Conservation (phyloP, 257 asterid species). For the Schizonepeta tenuifolia region DNA sequence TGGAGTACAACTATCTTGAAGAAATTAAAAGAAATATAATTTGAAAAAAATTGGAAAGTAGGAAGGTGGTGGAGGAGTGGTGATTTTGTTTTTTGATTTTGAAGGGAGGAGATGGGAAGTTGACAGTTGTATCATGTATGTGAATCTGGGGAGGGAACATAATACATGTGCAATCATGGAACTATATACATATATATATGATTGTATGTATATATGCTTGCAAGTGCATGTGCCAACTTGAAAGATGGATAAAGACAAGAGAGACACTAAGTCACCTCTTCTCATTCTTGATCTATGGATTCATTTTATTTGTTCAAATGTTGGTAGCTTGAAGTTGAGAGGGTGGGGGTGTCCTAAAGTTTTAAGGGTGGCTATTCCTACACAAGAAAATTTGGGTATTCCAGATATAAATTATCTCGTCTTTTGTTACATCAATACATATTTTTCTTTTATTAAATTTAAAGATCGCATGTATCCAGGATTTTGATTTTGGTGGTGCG, state of each 20-base stretch:
- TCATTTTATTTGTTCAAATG: slow-evolving; percentile 5
- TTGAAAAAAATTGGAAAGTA: slow-evolving; percentile 7
- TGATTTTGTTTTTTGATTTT: slow-evolving; percentile 46
- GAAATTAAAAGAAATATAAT: too few species aligned
- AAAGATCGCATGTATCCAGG: too few species aligned
- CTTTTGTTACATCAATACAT: neutral
- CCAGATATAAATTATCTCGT: neutral
- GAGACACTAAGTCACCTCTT: slow-evolving; percentile 17
- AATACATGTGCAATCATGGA: slow-evolving; percentile 74
- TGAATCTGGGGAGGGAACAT: slow-evolving; percentile 68
- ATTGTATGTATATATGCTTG: neutral
- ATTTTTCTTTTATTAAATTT: too few species aligned
- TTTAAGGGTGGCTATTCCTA: neutral
- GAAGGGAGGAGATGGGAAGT: slow-evolving; percentile 48
- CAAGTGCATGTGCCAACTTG: slow-evolving; percentile 62
- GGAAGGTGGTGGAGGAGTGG: slow-evolving; percentile 23
- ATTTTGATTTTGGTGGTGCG: too few species aligned
- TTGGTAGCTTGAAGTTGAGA: neutral
- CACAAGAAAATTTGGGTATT: neutral
- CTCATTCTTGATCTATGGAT: slow-evolving; percentile 23
- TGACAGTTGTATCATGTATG: slow-evolving; percentile 55
- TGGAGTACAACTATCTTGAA: neutral
- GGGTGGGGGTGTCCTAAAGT: neutral
- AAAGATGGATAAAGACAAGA: slow-evolving; percentile 38
- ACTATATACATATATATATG: slow-evolving; percentile 12